These are phyloP conservation scores for Pseudogymnoascus destructans DNA, from an alignment of 2,329 filamentous ascomycete genomes.

Conservation along the genomic window DNA sequence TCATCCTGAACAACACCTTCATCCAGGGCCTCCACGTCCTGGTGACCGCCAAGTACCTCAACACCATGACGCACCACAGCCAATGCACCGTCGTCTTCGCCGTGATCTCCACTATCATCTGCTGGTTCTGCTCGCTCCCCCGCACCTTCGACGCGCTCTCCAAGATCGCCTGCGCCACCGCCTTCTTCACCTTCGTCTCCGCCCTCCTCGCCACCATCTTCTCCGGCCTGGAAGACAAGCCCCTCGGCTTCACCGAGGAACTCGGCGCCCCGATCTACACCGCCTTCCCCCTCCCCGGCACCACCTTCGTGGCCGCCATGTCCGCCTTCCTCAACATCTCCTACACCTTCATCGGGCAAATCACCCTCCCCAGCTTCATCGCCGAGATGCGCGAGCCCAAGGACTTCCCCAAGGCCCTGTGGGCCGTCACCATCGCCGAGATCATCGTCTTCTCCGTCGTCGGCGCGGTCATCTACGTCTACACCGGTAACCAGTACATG, in stretches of 20 bases:
- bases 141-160: constrained; percentile 73
- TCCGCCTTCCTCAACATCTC: constrained; percentile 89
- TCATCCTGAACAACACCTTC: constrained; percentile 86
- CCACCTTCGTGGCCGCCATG: constrained; percentile 70
- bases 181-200: constrained; percentile 80
- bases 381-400: constrained; percentile 74
- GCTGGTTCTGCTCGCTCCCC: constrained; percentile 67
- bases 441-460: constrained; percentile 76
- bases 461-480: constrained; percentile 71
- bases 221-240: constrained; percentile 60
- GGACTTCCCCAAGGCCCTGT: constrained; percentile 88
- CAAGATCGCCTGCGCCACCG: constrained; percentile 65
- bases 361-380: constrained; percentile 87
- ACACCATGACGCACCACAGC: constrained; percentile 65
- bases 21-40: constrained; percentile 74
- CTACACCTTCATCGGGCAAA: constrained; percentile 93
- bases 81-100: constrained; percentile 73
- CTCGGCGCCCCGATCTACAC: constrained; percentile 54
- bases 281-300: constrained; percentile 51
- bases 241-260: constrained; percentile 48
- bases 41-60: constrained; percentile 74
- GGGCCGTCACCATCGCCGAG: constrained; percentile 79
- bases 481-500: constrained; percentile 80
- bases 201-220: constrained; percentile 77
- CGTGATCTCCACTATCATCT: constrained; percentile 59